Conservation (phyloP, 2,329 filamentous ascomycete species). For the Aureobasidium sp. region DNA sequence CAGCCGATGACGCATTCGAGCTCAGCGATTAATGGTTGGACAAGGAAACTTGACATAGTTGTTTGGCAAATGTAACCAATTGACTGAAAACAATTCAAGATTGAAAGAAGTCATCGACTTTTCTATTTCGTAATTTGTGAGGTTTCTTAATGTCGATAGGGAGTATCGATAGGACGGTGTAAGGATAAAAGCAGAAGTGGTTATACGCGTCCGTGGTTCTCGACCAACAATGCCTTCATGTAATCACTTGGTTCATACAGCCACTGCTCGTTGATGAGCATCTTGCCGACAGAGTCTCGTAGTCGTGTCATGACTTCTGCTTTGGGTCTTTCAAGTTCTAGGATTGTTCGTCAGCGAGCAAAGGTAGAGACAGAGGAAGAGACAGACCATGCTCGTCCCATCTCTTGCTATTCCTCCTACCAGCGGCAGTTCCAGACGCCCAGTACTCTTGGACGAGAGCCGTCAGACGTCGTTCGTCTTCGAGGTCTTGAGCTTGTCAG, state of each 20-base stretch:
- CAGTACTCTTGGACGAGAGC: constrained; percentile 12
- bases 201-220: constrained; percentile 11
- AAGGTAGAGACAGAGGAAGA: background rate
- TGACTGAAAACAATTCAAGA: background rate
- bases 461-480: constrained; percentile 11
- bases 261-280: constrained; percentile 9
- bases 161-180: background rate
- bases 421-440: background rate
- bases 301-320: constrained; percentile 13
- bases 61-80: background rate
- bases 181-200: background rate
- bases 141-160: background rate
- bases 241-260: constrained; percentile 15
- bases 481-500: background rate
- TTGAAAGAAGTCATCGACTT: background rate
- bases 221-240: constrained; percentile 10
- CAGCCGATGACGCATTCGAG: constrained; percentile 19
- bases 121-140: background rate
- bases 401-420: constrained; percentile 1
- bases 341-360: background rate
- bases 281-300: constrained; percentile 8
- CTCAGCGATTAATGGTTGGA: constrained; percentile 17
- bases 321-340: constrained; percentile 3
- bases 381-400: constrained; percentile 14
- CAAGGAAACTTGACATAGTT: background rate